phyloP scores from a whole-genome alignment of 2,329 filamentous ascomycete genomes.

The Fonsecaea erecta region DNA sequence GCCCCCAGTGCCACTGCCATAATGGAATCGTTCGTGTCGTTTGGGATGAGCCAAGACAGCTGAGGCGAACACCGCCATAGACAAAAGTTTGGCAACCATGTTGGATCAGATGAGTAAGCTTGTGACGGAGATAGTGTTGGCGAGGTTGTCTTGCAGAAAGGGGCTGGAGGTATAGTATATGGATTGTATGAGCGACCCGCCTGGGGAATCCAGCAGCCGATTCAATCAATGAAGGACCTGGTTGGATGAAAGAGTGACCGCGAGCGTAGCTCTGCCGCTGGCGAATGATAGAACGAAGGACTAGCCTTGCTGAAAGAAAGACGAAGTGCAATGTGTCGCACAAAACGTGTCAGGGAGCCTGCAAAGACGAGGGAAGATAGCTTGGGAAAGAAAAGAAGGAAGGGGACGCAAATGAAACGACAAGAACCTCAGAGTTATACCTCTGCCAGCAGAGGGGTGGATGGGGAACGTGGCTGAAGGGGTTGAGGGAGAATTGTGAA shows the following conservation, averaged over 20 bases:
- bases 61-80: constrained; percentile 36
- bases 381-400: constrained; percentile 24
- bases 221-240: constrained; percentile 33
- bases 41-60: constrained; percentile 35
- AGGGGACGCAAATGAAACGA: constrained; percentile 30
- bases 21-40: constrained; percentile 32
- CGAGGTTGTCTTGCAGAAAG: constrained; percentile 8
- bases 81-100: constrained; percentile 36
- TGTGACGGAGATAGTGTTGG: constrained; percentile 12
- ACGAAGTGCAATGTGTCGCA: constrained; percentile 39
- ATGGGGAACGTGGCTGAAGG: constrained; percentile 13
- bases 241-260: constrained; percentile 35
- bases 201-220: constrained; percentile 25
- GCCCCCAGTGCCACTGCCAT: constrained; percentile 21
- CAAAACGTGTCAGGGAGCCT: constrained; percentile 40
- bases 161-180: constrained; percentile 13
- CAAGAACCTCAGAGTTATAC: constrained; percentile 33
- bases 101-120: constrained; percentile 24
- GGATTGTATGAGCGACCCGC: constrained; percentile 21
- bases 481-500: constrained; percentile 13
- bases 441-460: constrained; percentile 15
- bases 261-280: constrained; percentile 37
- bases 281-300: constrained; percentile 32
- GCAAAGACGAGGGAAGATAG: constrained; percentile 34
- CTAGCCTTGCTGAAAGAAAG: constrained; percentile 39